Evolutionary conservation across 2,329 filamentous ascomycete species (phyloP).

Genomic region (Pezicula rhizophila): DNA sequence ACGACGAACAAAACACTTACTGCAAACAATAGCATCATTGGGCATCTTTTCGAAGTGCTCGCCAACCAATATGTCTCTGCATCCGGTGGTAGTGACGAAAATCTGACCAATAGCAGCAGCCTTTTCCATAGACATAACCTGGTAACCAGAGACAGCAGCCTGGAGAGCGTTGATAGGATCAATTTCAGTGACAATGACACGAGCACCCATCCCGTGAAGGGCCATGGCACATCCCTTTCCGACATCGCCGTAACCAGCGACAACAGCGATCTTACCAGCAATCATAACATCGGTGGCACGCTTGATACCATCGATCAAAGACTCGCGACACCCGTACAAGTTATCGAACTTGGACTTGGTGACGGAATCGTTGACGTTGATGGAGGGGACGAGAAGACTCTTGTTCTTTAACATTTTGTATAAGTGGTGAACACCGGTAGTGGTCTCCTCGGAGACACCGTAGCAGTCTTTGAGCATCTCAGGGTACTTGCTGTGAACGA

Average conservation of each 20-base stretch:
- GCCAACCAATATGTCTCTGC: constrained; percentile 93
- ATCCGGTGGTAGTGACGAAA: constrained; percentile 98
- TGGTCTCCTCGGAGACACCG: constrained; percentile 98
- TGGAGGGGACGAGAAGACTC: constrained; percentile 84
- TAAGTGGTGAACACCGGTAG: constrained; percentile 98
- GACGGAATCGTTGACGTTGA: constrained; percentile 99
- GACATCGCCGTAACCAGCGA: constrained; percentile 97
- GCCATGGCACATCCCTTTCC: constrained; percentile 97
- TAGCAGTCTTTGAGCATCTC: constrained; percentile 98
- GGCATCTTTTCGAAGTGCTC: constrained; percentile 91
- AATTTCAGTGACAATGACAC: constrained; percentile 92
- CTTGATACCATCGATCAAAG: constrained; percentile 98
- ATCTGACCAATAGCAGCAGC: constrained; percentile 86
- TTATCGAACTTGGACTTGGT: constrained; percentile 99
- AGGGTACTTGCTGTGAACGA: constrained; percentile 97
- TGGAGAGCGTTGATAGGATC: constrained; percentile 99
- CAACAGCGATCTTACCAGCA: constrained; percentile 96
- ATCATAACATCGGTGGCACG: constrained; percentile 99
- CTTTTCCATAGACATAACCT: constrained; percentile 98
- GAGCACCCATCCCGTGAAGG: constrained; percentile 94
- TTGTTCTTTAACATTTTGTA: constrained; percentile 95
- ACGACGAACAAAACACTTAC: constrained; percentile 39
- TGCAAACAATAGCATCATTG: constrained; percentile 99
- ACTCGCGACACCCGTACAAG: constrained; percentile 98
- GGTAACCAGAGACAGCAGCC: constrained; percentile 93